Conservation (phyloP, 768 basidiomycete genomes). For the Strobilomyces confusus region DNA sequence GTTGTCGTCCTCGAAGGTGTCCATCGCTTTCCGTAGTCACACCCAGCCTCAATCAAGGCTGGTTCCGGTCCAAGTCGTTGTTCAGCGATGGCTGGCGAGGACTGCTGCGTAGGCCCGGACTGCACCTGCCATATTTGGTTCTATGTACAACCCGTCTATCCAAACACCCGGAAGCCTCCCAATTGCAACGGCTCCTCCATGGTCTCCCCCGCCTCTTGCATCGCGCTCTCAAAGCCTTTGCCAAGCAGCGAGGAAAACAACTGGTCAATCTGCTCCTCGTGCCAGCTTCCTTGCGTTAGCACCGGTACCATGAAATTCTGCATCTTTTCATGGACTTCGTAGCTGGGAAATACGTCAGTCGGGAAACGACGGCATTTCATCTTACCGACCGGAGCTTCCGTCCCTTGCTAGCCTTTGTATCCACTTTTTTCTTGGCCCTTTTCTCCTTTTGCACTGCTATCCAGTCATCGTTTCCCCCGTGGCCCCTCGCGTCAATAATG, state of each 20-base stretch:
- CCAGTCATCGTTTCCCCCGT: slow-evolving; percentile 55
- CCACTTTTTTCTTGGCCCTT: slow-evolving; percentile 83
- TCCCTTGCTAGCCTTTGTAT: slow-evolving; percentile 94
- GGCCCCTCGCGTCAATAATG: slow-evolving; percentile 69
- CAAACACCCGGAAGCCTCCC: slow-evolving; percentile 57
- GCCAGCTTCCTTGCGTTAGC: slow-evolving; percentile 66
- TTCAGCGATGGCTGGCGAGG: not conserved
- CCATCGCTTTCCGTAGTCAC: slow-evolving; percentile 15
- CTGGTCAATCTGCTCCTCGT: slow-evolving; percentile 95
- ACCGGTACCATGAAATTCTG: slow-evolving; percentile 97
- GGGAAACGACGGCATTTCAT: not conserved
- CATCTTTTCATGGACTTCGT: slow-evolving; percentile 92
- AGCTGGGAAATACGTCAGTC: slow-evolving; percentile 43
- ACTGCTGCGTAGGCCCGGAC: not conserved
- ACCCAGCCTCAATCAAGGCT: not conserved
- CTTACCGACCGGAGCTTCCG: slow-evolving; percentile 73
- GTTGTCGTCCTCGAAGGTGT: slow-evolving; percentile 60
- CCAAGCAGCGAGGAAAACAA: slow-evolving; percentile 87
- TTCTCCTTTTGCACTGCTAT: slow-evolving; percentile 59
- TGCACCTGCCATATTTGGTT: slow-evolving; percentile 26
- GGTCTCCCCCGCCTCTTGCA: slow-evolving; percentile 26
- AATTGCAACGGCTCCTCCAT: slow-evolving; percentile 29
- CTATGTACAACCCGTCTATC: slow-evolving; percentile 33
- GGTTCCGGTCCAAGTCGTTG: not conserved
- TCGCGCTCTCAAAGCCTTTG: slow-evolving; percentile 52